phyloP scores from a whole-genome alignment of 1,284 basidiomycete genomes.

The Ganoderma leucocontextum region DNA sequence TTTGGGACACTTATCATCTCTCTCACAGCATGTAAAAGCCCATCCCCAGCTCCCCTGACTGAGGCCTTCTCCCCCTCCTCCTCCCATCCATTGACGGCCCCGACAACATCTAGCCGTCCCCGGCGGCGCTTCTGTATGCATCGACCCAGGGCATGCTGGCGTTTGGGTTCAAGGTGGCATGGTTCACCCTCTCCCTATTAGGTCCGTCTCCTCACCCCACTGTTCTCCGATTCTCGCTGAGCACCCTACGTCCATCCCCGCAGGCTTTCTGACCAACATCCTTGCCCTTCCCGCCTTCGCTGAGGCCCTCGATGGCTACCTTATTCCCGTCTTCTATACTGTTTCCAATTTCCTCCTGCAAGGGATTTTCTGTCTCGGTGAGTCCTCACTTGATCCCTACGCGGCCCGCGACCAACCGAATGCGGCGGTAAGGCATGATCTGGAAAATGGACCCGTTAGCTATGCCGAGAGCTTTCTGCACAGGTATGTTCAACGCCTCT shows the following conservation, averaged over 20 bases:
- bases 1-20: slow-evolving; percentile 23
- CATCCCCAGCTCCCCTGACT: slow-evolving; percentile 12
- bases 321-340: slow-evolving; percentile 56
- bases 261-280: slow-evolving; percentile 60
- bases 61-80: slow-evolving; percentile 22
- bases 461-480: slow-evolving; percentile 67
- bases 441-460: slow-evolving; percentile 66
- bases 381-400: slow-evolving; percentile 17
- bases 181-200: slow-evolving; percentile 42
- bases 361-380: slow-evolving; percentile 53
- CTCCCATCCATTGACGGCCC: slow-evolving; percentile 21
- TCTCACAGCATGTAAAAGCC: slow-evolving; percentile 24
- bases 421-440: slow-evolving; percentile 56
- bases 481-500: slow-evolving; percentile 47
- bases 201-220: slow-evolving; percentile 32
- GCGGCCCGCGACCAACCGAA: not conserved
- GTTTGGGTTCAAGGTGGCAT: slow-evolving; percentile 42
- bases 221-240: slow-evolving; percentile 8
- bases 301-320: slow-evolving; percentile 47
- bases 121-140: slow-evolving; percentile 28
- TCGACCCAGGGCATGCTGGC: slow-evolving; percentile 38
- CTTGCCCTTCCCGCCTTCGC: slow-evolving; percentile 54
- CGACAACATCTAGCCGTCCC: slow-evolving; percentile 23
- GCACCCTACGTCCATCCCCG: not conserved
- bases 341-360: slow-evolving; percentile 57